Evolutionary conservation across 2,329 filamentous ascomycete species (phyloP), one percentile per base, ranked within the genome.

Genomic region (Talaromyces sp.): DNA sequence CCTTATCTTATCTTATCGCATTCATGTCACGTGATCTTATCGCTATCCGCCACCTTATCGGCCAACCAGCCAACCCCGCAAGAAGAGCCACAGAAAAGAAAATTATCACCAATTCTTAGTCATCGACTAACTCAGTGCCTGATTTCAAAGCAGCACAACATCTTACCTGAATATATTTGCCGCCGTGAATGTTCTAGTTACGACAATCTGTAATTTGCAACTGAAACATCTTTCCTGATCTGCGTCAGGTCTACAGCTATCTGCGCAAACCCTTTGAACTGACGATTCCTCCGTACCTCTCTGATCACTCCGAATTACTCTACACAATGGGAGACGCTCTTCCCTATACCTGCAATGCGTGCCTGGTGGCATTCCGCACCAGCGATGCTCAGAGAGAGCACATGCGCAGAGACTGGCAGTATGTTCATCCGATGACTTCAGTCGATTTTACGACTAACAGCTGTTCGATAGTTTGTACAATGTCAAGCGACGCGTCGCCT

Each of bases 401-500:
- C 77, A 99, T 99, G 95, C 93, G 95, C 78, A 95, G 90, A 72
- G 95, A 99, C 81, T 99, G 95, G 95, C 94, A 99, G 91, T 95
- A 85, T 81, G 91, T 89, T 5, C 4, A 22, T 6, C 17, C n/a
- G 63, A 61, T 58, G 29, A 25, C 45, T 22, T 8, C 36, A 4
- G 11, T 19, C 11, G 10, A 6, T 22, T 11, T 54, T 25, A 22
- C 40, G 7, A 64, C 65, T 60, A 25, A 66, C 11, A 36, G 8
- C n/a, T 8, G 25, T 15, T 8, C 45, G 2, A 62, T 67, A 95
- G 91, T 78, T 89, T 95, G 70, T 97, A 97, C 80, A 99, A 99
- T 78, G 86, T 98, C 73, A 97, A 98, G 82, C 91, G 95, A 71
- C 89, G 93, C 73, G 91, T 98, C 65, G 93, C 94, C 49, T 92